phyloP scores from a whole-genome alignment of 129 eudicot genomes.

The Helichrysum umbraculigerum region DNA sequence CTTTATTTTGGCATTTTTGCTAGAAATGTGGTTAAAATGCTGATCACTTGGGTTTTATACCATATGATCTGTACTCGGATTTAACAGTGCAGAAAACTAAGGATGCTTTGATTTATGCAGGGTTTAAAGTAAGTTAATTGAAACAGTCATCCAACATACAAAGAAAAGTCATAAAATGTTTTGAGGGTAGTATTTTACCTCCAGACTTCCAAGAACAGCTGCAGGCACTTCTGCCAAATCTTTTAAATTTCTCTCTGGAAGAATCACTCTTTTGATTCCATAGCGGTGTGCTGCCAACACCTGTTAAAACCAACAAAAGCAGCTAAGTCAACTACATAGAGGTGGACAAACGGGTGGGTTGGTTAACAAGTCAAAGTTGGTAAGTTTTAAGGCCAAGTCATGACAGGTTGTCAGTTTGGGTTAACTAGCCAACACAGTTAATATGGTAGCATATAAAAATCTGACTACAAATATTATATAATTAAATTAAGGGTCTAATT shows the following conservation, averaged over 20 bases:
- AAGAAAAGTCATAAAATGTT: background rate
- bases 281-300: constrained; percentile 97
- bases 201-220: constrained; percentile 70
- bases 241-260: constrained; percentile 86
- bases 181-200: constrained; percentile 45
- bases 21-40: background rate
- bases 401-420: constrained; percentile 2
- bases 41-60: constrained; percentile 1
- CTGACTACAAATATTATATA: background rate
- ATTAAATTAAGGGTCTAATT: too few species aligned
- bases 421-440: constrained; percentile 9
- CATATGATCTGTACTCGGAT: background rate
- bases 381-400: background rate
- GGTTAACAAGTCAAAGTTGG: background rate
- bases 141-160: background rate
- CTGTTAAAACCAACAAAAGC: constrained; percentile 34
- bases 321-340: too few species aligned
- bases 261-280: constrained; percentile 87
- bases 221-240: constrained; percentile 93
- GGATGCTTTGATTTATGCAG: background rate
- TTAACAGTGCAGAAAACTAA: constrained; percentile 15
- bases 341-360: background rate
- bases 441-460: background rate
- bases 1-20: too few species aligned
- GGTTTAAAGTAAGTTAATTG: background rate